Conservation (phyloP, 805 yeast genomes). For the Grigorovia humatica region DNA sequence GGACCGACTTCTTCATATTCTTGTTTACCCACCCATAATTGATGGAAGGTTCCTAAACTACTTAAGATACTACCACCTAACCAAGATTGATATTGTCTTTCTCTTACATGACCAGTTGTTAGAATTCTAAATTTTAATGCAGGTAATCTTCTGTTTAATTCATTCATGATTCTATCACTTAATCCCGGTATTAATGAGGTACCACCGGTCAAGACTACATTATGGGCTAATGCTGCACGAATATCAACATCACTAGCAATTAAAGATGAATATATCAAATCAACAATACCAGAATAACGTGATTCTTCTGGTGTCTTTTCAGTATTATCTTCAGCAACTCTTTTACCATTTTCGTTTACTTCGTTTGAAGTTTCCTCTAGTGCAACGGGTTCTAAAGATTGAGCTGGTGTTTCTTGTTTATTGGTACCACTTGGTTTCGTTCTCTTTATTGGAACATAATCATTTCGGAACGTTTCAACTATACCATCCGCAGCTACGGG, state of each 20-base stretch:
- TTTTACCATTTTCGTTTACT: constrained; percentile 23
- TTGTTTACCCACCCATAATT: constrained; percentile 80
- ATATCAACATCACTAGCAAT: constrained; percentile 63
- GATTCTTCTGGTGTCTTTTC: constrained; percentile 1
- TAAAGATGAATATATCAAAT: constrained; percentile 47
- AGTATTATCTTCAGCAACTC: constrained; percentile 18
- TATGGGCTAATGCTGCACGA: constrained; percentile 78
- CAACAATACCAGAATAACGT: constrained; percentile 41
- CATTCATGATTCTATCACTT: constrained; percentile 64
- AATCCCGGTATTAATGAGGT: constrained; percentile 72
- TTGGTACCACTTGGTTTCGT: constrained; percentile 25
- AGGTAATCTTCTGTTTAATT: constrained; percentile 60
- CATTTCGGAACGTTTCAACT: constrained; percentile 43
- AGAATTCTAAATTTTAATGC: constrained; percentile 78
- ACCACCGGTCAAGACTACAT: constrained; percentile 81
- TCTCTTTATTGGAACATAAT: constrained; percentile 67
- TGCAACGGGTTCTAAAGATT: constrained; percentile 14
- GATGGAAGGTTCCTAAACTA: constrained; percentile 88
- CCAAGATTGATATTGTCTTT: constrained; percentile 78
- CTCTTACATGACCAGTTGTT: constrained; percentile 67
- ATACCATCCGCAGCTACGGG: constrained; percentile 42
- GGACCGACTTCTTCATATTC: constrained; percentile 87
- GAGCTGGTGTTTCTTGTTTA: constrained; percentile 25
- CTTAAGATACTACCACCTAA: constrained; percentile 85
- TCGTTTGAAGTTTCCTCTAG: constrained; percentile 9